These are phyloP conservation scores for Hondaea fermentalgiana DNA, from an alignment of 108 stramenopile species.

Conservation along the genomic window DNA sequence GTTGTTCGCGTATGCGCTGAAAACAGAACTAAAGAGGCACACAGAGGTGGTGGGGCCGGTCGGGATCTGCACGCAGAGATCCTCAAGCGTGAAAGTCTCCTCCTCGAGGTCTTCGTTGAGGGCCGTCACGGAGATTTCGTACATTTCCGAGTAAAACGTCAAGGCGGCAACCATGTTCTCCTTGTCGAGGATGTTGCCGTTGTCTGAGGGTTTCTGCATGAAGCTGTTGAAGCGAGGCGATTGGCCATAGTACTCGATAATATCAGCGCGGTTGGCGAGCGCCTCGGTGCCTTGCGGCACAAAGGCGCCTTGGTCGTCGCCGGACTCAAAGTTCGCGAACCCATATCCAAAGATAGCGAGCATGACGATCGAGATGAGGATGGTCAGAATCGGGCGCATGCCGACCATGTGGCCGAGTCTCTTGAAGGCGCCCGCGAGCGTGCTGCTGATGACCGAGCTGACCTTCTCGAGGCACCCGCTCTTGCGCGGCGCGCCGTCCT, in stretches of 20 bases:
- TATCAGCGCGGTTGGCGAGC: background rate
- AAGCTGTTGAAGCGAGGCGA: background rate
- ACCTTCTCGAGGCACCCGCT: background rate
- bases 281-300: background rate
- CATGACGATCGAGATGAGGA: background rate
- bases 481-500: background rate
- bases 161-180: background rate
- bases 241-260: background rate
- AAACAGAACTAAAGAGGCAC: background rate
- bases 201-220: background rate
- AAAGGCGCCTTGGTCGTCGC: background rate
- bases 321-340: background rate
- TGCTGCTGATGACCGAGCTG: background rate
- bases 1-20: background rate
- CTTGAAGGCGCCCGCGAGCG: background rate
- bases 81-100: background rate
- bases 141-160: background rate
- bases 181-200: background rate
- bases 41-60: background rate
- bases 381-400: background rate
- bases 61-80: background rate
- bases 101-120: background rate
- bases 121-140: background rate
- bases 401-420: background rate
- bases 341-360: background rate